Percentiles rank a stretch among this genome's conserved stretches.
These are phyloP conservation scores for Pythium pyrilobum DNA, from an alignment of 352 stramenopile genomes.

Conservation along the genomic window DNA sequence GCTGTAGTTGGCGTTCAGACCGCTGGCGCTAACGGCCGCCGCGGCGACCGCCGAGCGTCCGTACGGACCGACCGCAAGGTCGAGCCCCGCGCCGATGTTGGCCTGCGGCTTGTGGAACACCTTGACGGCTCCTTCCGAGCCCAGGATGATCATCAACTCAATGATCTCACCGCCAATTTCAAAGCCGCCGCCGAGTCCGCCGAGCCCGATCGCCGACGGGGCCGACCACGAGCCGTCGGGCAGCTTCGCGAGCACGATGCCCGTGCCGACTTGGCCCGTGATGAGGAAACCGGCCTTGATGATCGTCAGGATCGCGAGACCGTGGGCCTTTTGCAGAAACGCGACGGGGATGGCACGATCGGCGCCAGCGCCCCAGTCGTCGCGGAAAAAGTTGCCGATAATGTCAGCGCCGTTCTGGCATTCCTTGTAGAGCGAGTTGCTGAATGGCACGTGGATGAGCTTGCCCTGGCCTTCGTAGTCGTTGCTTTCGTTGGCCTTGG, in stretches of 20 bases:
- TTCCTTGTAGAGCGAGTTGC: constrained; percentile 59
- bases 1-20: constrained; percentile 80
- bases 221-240: constrained; percentile 80
- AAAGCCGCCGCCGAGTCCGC: constrained; percentile 73
- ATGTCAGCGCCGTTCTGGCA: constrained; percentile 77
- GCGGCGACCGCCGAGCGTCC: constrained; percentile 64
- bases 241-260: constrained; percentile 74
- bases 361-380: constrained; percentile 56
- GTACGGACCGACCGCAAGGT: constrained; percentile 69
- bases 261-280: constrained; percentile 80
- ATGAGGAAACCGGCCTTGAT: constrained; percentile 82
- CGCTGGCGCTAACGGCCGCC: constrained; percentile 71
- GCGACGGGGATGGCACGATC: constrained; percentile 77
- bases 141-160: constrained; percentile 87
- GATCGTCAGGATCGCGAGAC: constrained; percentile 83
- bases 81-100: constrained; percentile 68
- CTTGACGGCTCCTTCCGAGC: constrained; percentile 60
- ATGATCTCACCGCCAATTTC: constrained; percentile 85
- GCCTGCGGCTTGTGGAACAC: constrained; percentile 86
- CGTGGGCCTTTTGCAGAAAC: constrained; percentile 68
- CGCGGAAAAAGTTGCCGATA: constrained; percentile 81
- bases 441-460: constrained; percentile 50
- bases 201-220: constrained; percentile 77
- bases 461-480: constrained; percentile 31
- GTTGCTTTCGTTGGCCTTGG: constrained; percentile 38